phyloP scores from a whole-genome alignment of 129 eudicot species.

The Lonicera japonica region DNA sequence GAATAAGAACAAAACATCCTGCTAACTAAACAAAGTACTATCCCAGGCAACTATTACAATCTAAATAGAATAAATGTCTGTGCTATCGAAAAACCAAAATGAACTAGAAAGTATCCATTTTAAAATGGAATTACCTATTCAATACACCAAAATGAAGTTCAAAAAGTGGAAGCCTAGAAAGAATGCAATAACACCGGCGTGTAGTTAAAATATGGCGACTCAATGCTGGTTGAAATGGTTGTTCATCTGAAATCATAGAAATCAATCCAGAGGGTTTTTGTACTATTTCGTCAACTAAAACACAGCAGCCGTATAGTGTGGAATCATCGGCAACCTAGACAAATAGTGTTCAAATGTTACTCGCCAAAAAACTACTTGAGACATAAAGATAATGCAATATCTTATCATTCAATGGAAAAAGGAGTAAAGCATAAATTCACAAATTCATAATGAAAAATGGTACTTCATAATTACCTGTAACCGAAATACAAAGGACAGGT shows the following conservation, averaged over 20 bases:
- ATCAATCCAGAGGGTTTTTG: slow-evolving; percentile 85
- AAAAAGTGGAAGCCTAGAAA: slow-evolving; percentile 86
- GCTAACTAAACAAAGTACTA: no score
- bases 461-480: slow-evolving; percentile 62
- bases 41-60: slow-evolving; percentile 7
- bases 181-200: slow-evolving; percentile 92
- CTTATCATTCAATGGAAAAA: neutral
- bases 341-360: slow-evolving; percentile 1
- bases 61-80: neutral
- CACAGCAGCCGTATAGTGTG: slow-evolving; percentile 92
- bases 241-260: slow-evolving; percentile 62
- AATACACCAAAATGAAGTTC: slow-evolving; percentile 93
- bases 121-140: slow-evolving; percentile 48
- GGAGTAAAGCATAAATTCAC: neutral
- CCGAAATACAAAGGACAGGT: slow-evolving; percentile 86
- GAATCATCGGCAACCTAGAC: slow-evolving; percentile 94
- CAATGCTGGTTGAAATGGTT: slow-evolving; percentile 29
- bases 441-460: neutral
- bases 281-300: slow-evolving; percentile 83
- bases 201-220: slow-evolving; percentile 84
- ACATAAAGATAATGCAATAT: neutral
- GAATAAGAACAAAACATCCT: no score
- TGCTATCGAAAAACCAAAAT: no score
- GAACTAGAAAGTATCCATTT: neutral
- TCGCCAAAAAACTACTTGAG: neutral